Evolutionary conservation across 2,329 filamentous ascomycete species (phyloP), one percentile per base, ranked within the genome.

Genomic region (Aspergillus sp.): DNA sequence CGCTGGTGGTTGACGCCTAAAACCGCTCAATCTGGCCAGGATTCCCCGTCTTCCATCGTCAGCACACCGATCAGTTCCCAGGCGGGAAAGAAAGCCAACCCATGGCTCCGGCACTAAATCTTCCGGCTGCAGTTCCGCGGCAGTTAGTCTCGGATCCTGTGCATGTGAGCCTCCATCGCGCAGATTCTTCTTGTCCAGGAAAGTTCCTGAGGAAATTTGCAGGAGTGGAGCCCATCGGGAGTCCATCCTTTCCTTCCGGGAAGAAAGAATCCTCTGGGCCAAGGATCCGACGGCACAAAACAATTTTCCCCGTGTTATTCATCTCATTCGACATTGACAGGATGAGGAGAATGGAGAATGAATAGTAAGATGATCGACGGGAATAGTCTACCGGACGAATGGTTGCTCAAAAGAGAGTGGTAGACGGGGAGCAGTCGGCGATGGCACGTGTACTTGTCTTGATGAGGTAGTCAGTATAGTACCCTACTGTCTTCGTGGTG

Each of bases 101-200:
- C 21, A 23, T 23, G 11, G 32, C 4, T 36, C 10, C 34, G 34
- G 34, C 34, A 19, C 16, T 29, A 17, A 32, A n/a, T 20, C 23
- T 5, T 21, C 13, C 34, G 34, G 34, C 49, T 51, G 34, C 11
- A 13, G 17, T 51, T 51, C 49, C 49, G 49, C 49, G 49, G 47
- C 34, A n/a, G 34, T 38, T 38, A 38, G 34, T 38, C 14, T 17
- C 34, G 34, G 34, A 38, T 38, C 34, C 34, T 38, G 34, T 38
- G 34, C 34, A 38, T 38, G 34, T 38, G 34, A 38, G 34, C 14
- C 34, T 38, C 34, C 34, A 38, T 38, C 34, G 34, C 14, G 6
- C 7, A 13, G 14, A n/a, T n/a, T 16, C 34, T 38, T 38, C 34
- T 38, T 5, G 34, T n/a, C 13, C 5, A 17, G 16, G 34, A 38